Percentiles rank a stretch among this genome's conserved stretches.
Conservation (phyloP, 768 basidiomycete species). For the Termitomyces eurrhizus region DNA sequence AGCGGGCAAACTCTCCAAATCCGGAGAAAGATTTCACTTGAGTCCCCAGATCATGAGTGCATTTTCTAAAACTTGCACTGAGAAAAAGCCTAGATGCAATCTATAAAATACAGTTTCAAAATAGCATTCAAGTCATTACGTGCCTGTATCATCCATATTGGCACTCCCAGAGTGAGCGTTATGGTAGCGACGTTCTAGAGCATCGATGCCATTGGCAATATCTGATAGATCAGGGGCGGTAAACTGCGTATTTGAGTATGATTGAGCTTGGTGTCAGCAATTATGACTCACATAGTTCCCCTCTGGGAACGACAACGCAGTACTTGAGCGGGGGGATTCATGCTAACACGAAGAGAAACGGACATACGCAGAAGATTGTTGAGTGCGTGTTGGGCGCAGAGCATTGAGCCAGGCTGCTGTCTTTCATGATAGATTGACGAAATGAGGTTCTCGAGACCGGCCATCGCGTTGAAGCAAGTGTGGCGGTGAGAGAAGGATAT, state of each 20-base stretch:
- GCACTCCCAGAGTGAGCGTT: constrained; percentile 47
- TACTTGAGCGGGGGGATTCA: constrained; percentile 8
- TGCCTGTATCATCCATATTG: constrained; percentile 94
- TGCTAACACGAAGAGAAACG: constrained; percentile 5
- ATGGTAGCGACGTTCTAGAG: constrained; percentile 58
- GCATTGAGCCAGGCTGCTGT: constrained; percentile 75
- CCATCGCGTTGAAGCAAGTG: constrained; percentile 16
- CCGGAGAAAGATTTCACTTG: constrained; percentile 42
- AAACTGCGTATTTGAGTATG: constrained; percentile 45
- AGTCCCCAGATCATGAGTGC: constrained; percentile 84
- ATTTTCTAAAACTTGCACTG: constrained; percentile 82
- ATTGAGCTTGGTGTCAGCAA: not conserved
- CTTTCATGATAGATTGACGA: constrained; percentile 72
- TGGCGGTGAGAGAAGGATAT: not conserved
- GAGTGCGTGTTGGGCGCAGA: constrained; percentile 85
- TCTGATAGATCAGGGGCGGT: constrained; percentile 74
- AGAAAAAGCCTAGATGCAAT: constrained; percentile 71
- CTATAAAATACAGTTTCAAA: not conserved
- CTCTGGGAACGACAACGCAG: constrained; percentile 23
- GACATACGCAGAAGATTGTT: constrained; percentile 75
- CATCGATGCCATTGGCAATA: constrained; percentile 67
- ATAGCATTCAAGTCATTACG: not conserved
- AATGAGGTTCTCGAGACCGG: constrained; percentile 51
- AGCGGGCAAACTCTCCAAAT: constrained; percentile 7
- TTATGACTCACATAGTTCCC: constrained; percentile 36